These are phyloP conservation scores for Backusella psychrophila DNA, from an alignment of 192 early-diverging fungal genomes.

Conservation along the genomic window DNA sequence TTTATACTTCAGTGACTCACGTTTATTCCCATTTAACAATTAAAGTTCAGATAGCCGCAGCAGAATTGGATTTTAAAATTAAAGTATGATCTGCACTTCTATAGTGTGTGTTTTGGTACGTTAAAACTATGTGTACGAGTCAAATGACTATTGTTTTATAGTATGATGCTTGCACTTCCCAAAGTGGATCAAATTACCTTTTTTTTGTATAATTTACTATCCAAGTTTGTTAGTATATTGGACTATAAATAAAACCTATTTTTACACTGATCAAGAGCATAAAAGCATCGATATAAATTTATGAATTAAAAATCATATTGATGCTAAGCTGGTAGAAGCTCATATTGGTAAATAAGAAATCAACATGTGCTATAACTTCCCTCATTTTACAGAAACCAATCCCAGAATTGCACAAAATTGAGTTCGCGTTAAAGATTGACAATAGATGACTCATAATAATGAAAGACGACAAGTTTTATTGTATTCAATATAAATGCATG, in stretches of 20 bases:
- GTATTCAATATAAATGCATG: not conserved
- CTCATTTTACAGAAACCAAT: not conserved
- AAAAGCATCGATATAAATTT: not conserved
- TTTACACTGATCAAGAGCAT: not conserved
- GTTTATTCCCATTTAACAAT: too few relatives aligned
- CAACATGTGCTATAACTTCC: not conserved
- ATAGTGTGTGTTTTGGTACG: too few relatives aligned
- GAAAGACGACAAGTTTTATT: not conserved
- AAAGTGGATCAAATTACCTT: not conserved
- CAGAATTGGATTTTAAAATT: too few relatives aligned
- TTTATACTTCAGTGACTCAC: too few relatives aligned
- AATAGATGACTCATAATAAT: not conserved
- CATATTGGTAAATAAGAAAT: not conserved
- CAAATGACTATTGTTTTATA: too few relatives aligned
- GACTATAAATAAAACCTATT: not conserved
- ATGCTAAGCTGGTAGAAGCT: not conserved
- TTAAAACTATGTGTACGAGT: too few relatives aligned
- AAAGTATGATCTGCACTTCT: too few relatives aligned
- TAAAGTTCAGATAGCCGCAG: too few relatives aligned
- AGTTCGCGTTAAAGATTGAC: not conserved
- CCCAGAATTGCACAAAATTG: too few relatives aligned
- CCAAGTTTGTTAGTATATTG: too few relatives aligned
- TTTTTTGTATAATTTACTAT: not conserved
- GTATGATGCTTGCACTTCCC: not conserved
- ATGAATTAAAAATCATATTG: not conserved